A percentile compares a stretch with the other conserved stretches of the same genome.
These are phyloP conservation scores for Dalbergia cultrata DNA, from an alignment of 306 rosid species.

Conservation along the genomic window DNA sequence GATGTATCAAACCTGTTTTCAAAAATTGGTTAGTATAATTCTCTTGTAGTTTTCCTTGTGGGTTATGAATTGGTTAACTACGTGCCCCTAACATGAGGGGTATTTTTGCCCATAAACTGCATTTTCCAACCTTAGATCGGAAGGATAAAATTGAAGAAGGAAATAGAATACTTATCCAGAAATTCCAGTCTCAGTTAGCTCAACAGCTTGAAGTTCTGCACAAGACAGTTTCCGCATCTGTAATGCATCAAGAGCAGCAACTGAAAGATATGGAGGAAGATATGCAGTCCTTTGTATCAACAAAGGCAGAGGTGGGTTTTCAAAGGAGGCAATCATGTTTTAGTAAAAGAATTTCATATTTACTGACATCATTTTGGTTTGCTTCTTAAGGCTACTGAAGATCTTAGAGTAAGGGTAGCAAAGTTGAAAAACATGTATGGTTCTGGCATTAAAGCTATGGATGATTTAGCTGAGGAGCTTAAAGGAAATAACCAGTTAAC, in stretches of 20 bases:
- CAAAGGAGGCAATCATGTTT: slow-evolving; percentile 28
- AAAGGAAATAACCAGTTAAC: slow-evolving; percentile 86
- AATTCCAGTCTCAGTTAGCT: slow-evolving; percentile 83
- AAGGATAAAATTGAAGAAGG: slow-evolving; percentile 93
- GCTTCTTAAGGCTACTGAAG: slow-evolving; percentile 86
- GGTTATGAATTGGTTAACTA: slow-evolving; percentile 22
- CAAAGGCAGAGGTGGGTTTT: slow-evolving; percentile 76
- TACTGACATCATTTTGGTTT: slow-evolving; percentile 38
- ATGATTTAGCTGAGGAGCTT: slow-evolving; percentile 82
- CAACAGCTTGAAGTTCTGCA: slow-evolving; percentile 93
- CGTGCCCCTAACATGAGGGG: slow-evolving; percentile 19
- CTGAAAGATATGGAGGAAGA: slow-evolving; percentile 92
- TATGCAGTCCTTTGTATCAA: slow-evolving; percentile 88
- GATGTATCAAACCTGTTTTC: slow-evolving; percentile 88
- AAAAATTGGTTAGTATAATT: slow-evolving; percentile 81
- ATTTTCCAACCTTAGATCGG: slow-evolving; percentile 66
- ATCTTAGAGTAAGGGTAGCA: slow-evolving; percentile 76
- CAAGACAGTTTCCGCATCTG: slow-evolving; percentile 92
- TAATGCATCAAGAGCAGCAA: slow-evolving; percentile 90
- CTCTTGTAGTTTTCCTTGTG: slow-evolving; percentile 27
- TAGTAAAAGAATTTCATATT: slow-evolving; percentile 30
- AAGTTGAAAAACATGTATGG: slow-evolving; percentile 82
- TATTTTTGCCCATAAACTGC: slow-evolving; percentile 24
- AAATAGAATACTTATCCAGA: slow-evolving; percentile 76
- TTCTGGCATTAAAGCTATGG: slow-evolving; percentile 85